Base-by-base conservation (phyloP, 768 basidiomycete species). In the Agrocybe praecox region DNA sequence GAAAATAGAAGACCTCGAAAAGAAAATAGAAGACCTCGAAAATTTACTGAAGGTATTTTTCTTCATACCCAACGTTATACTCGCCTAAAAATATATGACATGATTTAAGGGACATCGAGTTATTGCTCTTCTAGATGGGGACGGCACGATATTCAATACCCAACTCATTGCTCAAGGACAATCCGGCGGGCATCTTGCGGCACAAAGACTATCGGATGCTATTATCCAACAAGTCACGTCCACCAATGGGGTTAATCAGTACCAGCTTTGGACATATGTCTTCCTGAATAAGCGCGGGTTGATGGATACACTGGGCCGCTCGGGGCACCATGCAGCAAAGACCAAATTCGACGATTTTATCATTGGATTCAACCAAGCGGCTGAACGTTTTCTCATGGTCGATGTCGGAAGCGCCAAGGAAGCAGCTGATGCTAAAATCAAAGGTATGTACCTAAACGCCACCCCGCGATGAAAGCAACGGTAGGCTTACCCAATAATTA, bases 401-500 rank as follows among this genome's bases (percentile, higher is more conserved):
- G 89, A 90, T 69, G 87, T 87, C 49, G 89, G 89, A 47, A 74
- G 73, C 57, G 83, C 78, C 49, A 90, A 90, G 72, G 89, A 90
- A 75, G 86, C 84, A 3, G 88, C 87, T 24, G 88, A 90, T 68
- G 80, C 84, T 44, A 90, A 90, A 72, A 82, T 90, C 67, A 88
- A 87, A 78, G 86, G 89, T 88, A 61, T 12, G 89, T 88, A 61
- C 36, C 36, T 40, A 40, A 48, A 67, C 44, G 10, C 69, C 71
- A 34, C 50, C 47, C n/a, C 47, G 60, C 34, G 42, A 32, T 32
- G 42, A 52, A 52, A 52, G 18, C 43, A 46, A 52, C 34, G 19
- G 46, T 53, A 40, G 59, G 19, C 46, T 19, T 32, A n/a, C 12
- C 26, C 7, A 66, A 53, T 15, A n/a, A 40, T 40, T 40, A 40